phyloP scores from a whole-genome alignment of 495 filamentous ascomycete genomes.

The Amphirosellinia nigrospora region DNA sequence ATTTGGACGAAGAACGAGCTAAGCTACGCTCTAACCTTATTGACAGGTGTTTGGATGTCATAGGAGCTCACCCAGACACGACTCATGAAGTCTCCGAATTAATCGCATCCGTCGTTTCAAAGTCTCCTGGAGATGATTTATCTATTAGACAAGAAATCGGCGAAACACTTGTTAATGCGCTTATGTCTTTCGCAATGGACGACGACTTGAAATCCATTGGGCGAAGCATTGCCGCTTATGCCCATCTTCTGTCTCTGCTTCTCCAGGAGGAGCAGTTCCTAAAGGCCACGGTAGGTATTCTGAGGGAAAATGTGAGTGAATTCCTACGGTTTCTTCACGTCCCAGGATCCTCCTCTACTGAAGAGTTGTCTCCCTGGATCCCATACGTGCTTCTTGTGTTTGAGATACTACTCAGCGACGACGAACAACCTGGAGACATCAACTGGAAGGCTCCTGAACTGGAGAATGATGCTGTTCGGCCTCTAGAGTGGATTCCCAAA shows the following conservation, averaged over 20 bases:
- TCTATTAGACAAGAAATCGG: conserved; percentile 73
- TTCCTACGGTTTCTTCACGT: conserved; percentile 84
- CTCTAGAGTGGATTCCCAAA: conserved; percentile 60
- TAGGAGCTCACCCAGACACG: conserved; percentile 83
- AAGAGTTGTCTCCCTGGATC: conserved; percentile 88
- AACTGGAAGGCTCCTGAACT: conserved; percentile 70
- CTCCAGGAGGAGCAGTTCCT: conserved; percentile 86
- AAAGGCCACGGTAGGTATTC: conserved; percentile 70
- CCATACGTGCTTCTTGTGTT: conserved; percentile 87
- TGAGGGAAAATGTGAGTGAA: conserved; percentile 77
- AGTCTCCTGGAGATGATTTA: conserved; percentile 63
- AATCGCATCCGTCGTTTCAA: conserved; percentile 76
- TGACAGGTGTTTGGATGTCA: conserved; percentile 86
- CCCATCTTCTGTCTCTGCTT: conserved; percentile 88
- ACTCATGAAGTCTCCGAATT: conserved; percentile 92
- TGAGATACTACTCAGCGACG: conserved; percentile 87
- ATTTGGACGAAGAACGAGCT: conserved; percentile 78
- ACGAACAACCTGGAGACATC: conserved; percentile 77
- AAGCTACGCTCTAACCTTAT: conserved; percentile 78
- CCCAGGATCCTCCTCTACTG: conserved; percentile 65
- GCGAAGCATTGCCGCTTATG: conserved; percentile 78
- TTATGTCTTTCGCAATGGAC: conserved; percentile 81
- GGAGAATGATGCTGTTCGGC: conserved; percentile 60
- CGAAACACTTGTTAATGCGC: conserved; percentile 80
- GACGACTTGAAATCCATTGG: conserved; percentile 73